Evolutionary conservation across 2,329 filamentous ascomycete species (phyloP), one percentile per base, ranked within the genome.

Genomic region (Ceratocystis albifundus): DNA sequence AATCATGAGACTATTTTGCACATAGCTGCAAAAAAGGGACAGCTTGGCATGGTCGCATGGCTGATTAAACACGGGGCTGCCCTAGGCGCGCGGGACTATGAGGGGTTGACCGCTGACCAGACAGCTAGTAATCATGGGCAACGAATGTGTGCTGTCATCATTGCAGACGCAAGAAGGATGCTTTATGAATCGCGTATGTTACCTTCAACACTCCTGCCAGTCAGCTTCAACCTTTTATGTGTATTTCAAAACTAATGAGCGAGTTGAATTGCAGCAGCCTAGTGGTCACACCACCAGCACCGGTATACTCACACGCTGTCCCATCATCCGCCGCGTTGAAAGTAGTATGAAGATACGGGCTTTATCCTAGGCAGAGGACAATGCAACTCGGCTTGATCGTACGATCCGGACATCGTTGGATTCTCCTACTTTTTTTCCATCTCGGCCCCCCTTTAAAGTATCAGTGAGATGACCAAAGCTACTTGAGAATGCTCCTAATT

Each of bases 1-100:
- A 46, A 61, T 17, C 64, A 57, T 32, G 59, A 65, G 44, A 66
- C 67, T 1, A 45, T 68, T 10, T 57, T 68, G n/a, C 67, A 68
- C 36, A 10, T 65, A 28, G 61, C 67, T 8, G 64, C 67, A 22
- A 25, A 28, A 7, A 36, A 44, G 30, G 64, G 48, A 8, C 61
- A 22, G 12, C 10, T 64, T 3, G 53, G 15, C 3, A 68, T 68
- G 65, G 61, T 64, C 5, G 28, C 65, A 20, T 62, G 61, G 64
- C 46, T 68, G 41, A 46, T 68, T 25, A 32, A 30, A 2, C 48
- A 61, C n/a, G 65, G 55, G 17, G 64, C 61, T 32, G 28, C 46
- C 17, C n/a, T 68, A n/a, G 50, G 62, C 8, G 36, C 64, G 20
- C 57, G 61, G 30, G 64, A 68, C 28, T 10, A n/a, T 22, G 6